phyloP scores from a whole-genome alignment of 805 yeast genomes.

The Saccharomyces eubayanus region DNA sequence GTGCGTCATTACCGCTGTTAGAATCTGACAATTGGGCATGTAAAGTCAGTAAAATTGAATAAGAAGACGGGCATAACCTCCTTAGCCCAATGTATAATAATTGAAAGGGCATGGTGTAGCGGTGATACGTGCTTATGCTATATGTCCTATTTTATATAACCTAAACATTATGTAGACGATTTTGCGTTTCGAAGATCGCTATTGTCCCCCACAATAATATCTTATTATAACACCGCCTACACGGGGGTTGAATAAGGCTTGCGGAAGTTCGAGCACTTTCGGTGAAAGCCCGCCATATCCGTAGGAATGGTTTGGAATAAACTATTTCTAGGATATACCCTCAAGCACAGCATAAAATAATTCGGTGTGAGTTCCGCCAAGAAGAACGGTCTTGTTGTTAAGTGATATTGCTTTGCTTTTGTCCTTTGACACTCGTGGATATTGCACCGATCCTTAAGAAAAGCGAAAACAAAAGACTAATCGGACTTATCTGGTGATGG shows the following conservation, averaged over 20 bases:
- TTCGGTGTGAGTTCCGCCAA: neutral
- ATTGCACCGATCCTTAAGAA: neutral
- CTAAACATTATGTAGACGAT: neutral
- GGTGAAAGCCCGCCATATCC: neutral
- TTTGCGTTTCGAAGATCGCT: neutral
- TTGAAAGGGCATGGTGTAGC: slow-evolving; percentile 1
- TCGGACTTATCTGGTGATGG: neutral
- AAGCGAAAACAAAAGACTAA: slow-evolving; percentile 1
- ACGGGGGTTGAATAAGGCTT: neutral
- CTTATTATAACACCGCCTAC: neutral
- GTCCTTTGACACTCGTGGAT: neutral
- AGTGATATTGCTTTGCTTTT: neutral
- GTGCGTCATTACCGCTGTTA: slow-evolving; percentile 88
- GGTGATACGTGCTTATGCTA: neutral
- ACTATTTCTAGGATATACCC: neutral
- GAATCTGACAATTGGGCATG: slow-evolving; percentile 72
- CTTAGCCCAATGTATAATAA: slow-evolving; percentile 17
- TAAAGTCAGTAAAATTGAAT: slow-evolving; percentile 10
- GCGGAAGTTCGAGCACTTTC: neutral
- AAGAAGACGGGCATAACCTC: neutral
- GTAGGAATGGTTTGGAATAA: neutral
- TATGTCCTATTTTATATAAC: neutral
- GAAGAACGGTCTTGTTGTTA: neutral
- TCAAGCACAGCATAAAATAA: neutral
- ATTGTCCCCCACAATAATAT: neutral